Conservation (phyloP, 345 rosid species). For the Lepidium aucheri region DNA sequence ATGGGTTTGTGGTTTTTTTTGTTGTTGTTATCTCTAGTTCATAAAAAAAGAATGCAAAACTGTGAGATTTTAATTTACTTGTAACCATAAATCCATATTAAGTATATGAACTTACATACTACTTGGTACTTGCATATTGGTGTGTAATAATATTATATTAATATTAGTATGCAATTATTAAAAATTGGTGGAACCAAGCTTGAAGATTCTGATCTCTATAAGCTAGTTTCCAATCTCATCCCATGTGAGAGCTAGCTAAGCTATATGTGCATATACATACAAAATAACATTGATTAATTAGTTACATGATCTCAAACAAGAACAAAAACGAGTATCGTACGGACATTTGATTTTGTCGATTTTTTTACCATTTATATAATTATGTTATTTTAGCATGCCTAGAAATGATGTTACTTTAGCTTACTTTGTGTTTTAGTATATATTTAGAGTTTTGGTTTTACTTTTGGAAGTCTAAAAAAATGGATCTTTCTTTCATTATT, state of each 20-base stretch:
- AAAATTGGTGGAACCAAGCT: conserved; percentile 14
- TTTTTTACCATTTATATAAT: conserved; percentile 1
- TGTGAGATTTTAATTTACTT: too few species aligned
- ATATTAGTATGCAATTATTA: conserved; percentile 5
- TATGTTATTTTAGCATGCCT: neutral
- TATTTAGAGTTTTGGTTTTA: neutral
- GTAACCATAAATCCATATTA: too few species aligned
- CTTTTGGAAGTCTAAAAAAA: neutral
- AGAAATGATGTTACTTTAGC: neutral
- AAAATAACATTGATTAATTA: conserved; percentile 1
- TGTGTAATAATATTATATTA: neutral
- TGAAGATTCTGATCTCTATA: conserved; percentile 17
- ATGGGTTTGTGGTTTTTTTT: neutral
- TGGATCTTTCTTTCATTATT: neutral
- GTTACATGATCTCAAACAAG: neutral
- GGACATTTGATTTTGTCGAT: neutral
- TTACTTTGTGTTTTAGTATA: neutral
- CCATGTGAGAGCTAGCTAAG: conserved; percentile 26
- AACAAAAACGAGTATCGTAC: neutral
- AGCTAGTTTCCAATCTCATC: conserved; percentile 20
- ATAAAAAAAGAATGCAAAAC: neutral
- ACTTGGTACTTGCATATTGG: neutral
- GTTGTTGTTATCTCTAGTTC: neutral
- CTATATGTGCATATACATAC: neutral
- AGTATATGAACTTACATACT: neutral